Percentiles rank a stretch among this genome's conserved stretches.
Conservation (phyloP, 2,329 filamentous ascomycete species). For the Cladophialophora yegresii region DNA sequence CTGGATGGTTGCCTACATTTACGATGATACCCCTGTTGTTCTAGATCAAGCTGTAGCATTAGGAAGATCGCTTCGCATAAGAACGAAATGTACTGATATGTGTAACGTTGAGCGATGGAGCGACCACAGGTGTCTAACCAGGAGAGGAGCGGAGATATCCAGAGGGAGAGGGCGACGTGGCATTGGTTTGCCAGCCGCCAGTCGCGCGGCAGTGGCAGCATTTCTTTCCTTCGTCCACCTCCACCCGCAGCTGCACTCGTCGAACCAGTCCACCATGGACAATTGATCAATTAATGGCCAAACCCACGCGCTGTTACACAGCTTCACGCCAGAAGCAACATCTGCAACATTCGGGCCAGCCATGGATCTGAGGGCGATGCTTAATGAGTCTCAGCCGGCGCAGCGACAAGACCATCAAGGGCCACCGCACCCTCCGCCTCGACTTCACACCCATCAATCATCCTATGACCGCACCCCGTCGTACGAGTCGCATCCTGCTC, state of each 20-base stretch:
- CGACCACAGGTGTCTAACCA: not conserved
- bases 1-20: conserved; percentile 1
- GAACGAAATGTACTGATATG: conserved; percentile 1
- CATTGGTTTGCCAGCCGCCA: conserved; percentile 10
- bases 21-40: conserved; percentile 22
- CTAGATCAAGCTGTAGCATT: conserved; percentile 17
- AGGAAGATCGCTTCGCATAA: conserved; percentile 12
- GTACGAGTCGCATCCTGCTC: conserved; percentile 27
- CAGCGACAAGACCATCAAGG: conserved; percentile 17
- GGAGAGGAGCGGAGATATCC: not conserved
- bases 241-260: conserved; percentile 15
- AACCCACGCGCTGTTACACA: conserved; percentile 31
- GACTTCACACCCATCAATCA: conserved; percentile 33
- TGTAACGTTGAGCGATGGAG: conserved; percentile 1
- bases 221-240: conserved; percentile 12
- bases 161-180: not conserved
- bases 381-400: conserved; percentile 35
- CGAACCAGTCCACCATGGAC: conserved; percentile 28
- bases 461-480: conserved; percentile 30
- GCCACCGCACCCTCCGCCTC: conserved; percentile 28
- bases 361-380: conserved; percentile 39
- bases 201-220: conserved; percentile 6
- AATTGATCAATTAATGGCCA: conserved; percentile 27
- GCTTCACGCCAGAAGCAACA: conserved; percentile 29
- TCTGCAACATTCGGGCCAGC: conserved; percentile 20